These are phyloP conservation scores for Candida takata DNA, from an alignment of 805 yeast species.

Conservation along the genomic window DNA sequence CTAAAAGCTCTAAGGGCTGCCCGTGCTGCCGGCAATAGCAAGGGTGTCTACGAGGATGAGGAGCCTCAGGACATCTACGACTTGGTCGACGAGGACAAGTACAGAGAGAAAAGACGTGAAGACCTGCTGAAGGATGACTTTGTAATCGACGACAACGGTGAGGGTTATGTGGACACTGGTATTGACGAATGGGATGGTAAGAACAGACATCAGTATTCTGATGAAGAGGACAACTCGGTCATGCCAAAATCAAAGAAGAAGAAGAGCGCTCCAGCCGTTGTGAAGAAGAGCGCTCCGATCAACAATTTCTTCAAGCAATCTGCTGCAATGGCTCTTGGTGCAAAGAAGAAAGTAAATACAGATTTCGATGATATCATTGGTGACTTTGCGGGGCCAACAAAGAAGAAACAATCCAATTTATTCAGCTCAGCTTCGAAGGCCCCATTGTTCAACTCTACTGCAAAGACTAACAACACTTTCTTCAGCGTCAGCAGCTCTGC, in stretches of 20 bases:
- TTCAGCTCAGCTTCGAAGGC: constrained; percentile 14
- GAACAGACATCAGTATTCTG: constrained; percentile 37
- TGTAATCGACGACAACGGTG: constrained; percentile 90
- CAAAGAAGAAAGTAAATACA: constrained; percentile 39
- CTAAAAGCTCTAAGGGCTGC: constrained; percentile 59
- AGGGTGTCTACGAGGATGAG: constrained; percentile 36
- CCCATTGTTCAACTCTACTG: constrained; percentile 22
- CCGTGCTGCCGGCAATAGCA: constrained; percentile 43
- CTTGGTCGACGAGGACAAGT: constrained; percentile 77
- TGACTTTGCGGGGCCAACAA: constrained; percentile 17
- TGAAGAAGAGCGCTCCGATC: constrained; percentile 40
- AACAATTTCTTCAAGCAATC: constrained; percentile 45
- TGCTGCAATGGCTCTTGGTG: constrained; percentile 24
- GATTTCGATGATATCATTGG: constrained; percentile 66
- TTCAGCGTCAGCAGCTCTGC: constrained; percentile 11
- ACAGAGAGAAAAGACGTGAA: constrained; percentile 67
- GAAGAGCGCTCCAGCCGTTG: constrained; percentile 7
- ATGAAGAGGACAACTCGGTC: constrained; percentile 41
- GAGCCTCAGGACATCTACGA: constrained; percentile 65
- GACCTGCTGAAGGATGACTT: constrained; percentile 85
- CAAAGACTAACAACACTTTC: constrained; percentile 21
- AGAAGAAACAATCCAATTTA: constrained; percentile 12
- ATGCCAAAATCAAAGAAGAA: constrained; percentile 15
- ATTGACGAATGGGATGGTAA: constrained; percentile 78
- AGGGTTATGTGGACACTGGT: constrained; percentile 92